phyloP scores from a whole-genome alignment of 768 basidiomycete genomes.

The Lentinula lateritia region DNA sequence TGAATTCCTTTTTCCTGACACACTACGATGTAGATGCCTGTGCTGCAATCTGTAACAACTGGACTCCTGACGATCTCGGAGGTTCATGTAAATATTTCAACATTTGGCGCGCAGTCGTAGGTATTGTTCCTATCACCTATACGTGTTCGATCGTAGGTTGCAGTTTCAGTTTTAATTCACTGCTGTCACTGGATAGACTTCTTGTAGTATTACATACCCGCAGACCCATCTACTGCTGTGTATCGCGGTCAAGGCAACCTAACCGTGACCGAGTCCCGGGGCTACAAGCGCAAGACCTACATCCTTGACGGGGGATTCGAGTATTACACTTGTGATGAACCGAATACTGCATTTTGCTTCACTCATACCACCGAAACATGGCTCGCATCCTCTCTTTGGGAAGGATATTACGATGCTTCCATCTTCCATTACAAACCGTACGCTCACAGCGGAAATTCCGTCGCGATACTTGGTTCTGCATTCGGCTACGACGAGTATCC shows the following conservation, averaged over 20 bases:
- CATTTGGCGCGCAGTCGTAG: conserved; percentile 45
- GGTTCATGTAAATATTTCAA: conserved; percentile 49
- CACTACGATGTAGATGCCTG: conserved; percentile 42
- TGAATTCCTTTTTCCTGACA: conserved; percentile 46
- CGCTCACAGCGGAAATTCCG: conserved; percentile 33
- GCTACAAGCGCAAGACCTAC: conserved; percentile 35
- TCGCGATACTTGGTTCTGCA: conserved; percentile 39
- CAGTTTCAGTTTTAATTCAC: neutral
- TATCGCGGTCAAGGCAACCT: conserved; percentile 43
- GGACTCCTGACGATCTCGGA: conserved; percentile 33
- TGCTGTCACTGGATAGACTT: neutral
- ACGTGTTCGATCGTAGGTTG: conserved; percentile 41
- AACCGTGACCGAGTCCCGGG: conserved; percentile 40
- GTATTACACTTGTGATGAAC: conserved; percentile 27
- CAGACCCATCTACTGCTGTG: conserved; percentile 38
- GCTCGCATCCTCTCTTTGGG: conserved; percentile 29
- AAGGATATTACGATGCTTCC: conserved; percentile 35
- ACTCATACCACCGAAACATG: conserved; percentile 29
- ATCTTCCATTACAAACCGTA: conserved; percentile 37
- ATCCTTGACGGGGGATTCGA: conserved; percentile 41
- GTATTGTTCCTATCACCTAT: conserved; percentile 41
- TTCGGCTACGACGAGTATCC: conserved; percentile 27
- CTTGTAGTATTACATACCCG: conserved; percentile 35
- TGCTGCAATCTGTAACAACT: conserved; percentile 36
- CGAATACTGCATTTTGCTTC: conserved; percentile 29